Base-by-base conservation (phyloP, 2,329 filamentous ascomycete genomes). In the Aspergillus sp. region DNA sequence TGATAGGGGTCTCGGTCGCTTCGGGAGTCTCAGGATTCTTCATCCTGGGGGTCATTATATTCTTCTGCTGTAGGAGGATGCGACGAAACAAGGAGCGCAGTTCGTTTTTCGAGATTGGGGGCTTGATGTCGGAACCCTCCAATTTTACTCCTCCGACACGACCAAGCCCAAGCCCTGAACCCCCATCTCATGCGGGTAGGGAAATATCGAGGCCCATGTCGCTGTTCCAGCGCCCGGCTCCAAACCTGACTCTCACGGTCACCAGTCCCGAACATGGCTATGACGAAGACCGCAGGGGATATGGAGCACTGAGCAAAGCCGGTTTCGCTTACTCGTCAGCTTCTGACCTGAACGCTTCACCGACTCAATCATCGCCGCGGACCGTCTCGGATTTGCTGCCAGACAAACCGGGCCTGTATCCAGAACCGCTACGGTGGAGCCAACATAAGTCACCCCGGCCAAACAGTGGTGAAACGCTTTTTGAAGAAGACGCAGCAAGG, bases 381-480 rank as follows among this genome's bases (percentile, higher is more conserved):
- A 73, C 70, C 16, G 54, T 69, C n/a, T 70, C 72, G 17, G 66
- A 67, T 41, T 59, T 74, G 13, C 58, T 73, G 6, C 71, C 72
- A 2, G 65, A 70, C 41, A 64, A 65, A 24, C 64, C 66, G n/a
- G 51, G 56, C 2, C 53, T 74, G 16, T 71, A 68, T 52, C 73
- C 75, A 22, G 65, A 70, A 22, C 73, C 70, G 17, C 58, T 75
- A n/a, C 63, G 63, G 42, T 61, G 65, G 54, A 65, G 59, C 36
- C 63, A 64, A 36, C 61, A 59, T 11, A 57, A 54, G 20, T 46
- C 53, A 16, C 33, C 41, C 3, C 55, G 66, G 16, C 66, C 63
- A 9, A 47, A 43, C 16, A 75, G 72, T 53, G 61, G 61, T 17
- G 66, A 59, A 22, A 73, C 71, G 1, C 52, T 70, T 9, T 71